phyloP scores from a whole-genome alignment of 176 grass and related monocot genomes.

The Areca catechu region DNA sequence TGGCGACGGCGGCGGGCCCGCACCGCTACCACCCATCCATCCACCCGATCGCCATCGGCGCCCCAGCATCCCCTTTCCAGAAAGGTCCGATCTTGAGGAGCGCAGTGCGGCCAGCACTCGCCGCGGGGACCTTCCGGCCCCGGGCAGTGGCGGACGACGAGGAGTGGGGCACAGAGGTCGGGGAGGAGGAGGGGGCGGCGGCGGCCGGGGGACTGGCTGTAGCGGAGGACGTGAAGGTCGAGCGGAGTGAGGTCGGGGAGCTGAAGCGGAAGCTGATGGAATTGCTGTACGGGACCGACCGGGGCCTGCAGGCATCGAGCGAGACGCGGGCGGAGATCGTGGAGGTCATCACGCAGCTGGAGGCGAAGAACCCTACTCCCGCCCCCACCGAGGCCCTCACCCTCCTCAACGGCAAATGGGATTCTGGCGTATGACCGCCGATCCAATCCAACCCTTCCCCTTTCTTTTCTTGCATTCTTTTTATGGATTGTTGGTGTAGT shows the following conservation, averaged over 20 bases:
- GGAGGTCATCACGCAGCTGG: slow-evolving; percentile 83
- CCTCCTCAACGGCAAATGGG: slow-evolving; percentile 90
- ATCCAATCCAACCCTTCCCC: background rate
- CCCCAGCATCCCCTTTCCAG: background rate
- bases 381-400: slow-evolving; percentile 75
- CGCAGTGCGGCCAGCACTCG: slow-evolving; percentile 2
- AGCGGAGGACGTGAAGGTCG: slow-evolving; percentile 13
- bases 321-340: slow-evolving; percentile 76
- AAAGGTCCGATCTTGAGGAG: background rate
- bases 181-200: background rate
- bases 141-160: slow-evolving; percentile 48
- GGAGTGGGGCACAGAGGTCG: slow-evolving; percentile 50
- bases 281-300: slow-evolving; percentile 67
- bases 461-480: background rate
- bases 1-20: background rate
- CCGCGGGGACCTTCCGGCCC: slow-evolving; percentile 4
- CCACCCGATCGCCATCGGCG: background rate
- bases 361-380: slow-evolving; percentile 75
- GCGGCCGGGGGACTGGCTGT: slow-evolving; percentile 3
- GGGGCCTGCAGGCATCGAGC: slow-evolving; percentile 71
- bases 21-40: background rate
- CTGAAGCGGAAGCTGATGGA: slow-evolving; percentile 73
- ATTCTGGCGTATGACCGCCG: slow-evolving; percentile 62
- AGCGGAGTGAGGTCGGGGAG: slow-evolving; percentile 31
- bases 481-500: background rate